Conservation (phyloP, 768 basidiomycete species). For the Lactarius sp. region DNA sequence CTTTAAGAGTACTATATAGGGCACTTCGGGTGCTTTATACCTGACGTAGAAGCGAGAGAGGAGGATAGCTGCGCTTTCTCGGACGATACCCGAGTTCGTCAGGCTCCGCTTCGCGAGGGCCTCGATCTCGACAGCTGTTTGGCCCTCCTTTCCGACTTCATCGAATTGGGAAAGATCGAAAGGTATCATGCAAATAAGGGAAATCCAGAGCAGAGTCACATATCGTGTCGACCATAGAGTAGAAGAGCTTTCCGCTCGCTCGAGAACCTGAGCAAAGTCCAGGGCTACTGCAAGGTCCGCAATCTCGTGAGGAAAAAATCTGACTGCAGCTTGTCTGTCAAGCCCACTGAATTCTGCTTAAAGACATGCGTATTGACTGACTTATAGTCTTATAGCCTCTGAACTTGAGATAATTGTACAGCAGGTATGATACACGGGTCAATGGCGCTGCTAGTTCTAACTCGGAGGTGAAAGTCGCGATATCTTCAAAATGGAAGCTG, state of each 20-base stretch:
- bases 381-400: slow-evolving; percentile 90
- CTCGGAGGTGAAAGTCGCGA: slow-evolving; percentile 33
- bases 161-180: slow-evolving; percentile 89
- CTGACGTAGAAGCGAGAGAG: slow-evolving; percentile 78
- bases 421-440: slow-evolving; percentile 49
- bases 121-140: slow-evolving; percentile 57
- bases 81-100: slow-evolving; percentile 70
- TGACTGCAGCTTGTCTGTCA: slow-evolving; percentile 46
- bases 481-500: slow-evolving; percentile 9
- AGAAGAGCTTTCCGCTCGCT: slow-evolving; percentile 36
- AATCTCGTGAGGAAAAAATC: slow-evolving; percentile 92
- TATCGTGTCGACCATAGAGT: slow-evolving; percentile 79
- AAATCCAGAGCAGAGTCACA: slow-evolving; percentile 86
- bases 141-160: slow-evolving; percentile 45
- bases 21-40: slow-evolving; percentile 34
- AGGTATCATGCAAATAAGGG: slow-evolving; percentile 88
- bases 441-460: slow-evolving; percentile 30
- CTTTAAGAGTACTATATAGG: slow-evolving; percentile 14
- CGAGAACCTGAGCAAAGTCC: slow-evolving; percentile 50
- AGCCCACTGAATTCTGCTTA: not conserved
- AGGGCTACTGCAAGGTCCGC: slow-evolving; percentile 74
- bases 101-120: slow-evolving; percentile 53
- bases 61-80: slow-evolving; percentile 77
- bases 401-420: slow-evolving; percentile 82
- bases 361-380: slow-evolving; percentile 39